phyloP scores from a whole-genome alignment of 306 rosid genomes.

The Phaseolus lunatus region DNA sequence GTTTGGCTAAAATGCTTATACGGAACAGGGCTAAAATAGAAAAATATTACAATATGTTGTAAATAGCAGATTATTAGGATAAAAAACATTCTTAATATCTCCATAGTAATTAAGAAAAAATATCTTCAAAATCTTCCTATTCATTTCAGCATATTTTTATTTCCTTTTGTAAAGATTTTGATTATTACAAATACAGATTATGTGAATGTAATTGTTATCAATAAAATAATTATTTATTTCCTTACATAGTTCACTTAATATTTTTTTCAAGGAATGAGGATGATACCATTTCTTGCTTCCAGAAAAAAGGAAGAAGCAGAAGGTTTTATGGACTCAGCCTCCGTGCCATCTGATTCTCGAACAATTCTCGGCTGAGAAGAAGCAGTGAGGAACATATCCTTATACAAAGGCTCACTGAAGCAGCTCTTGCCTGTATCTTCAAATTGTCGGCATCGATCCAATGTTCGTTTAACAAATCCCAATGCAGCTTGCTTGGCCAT shows the following conservation, averaged over 20 bases:
- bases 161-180: no score
- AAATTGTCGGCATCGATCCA: conserved; percentile 73
- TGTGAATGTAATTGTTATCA: no score
- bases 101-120: no score
- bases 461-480: conserved; percentile 79
- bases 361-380: conserved; percentile 53
- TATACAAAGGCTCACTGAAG: conserved; percentile 74
- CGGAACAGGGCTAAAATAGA: conserved; percentile 17
- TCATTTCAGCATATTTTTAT: no score
- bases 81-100: no score
- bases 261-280: conserved; percentile 23
- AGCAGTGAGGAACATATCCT: conserved; percentile 66
- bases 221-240: no score
- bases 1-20: conserved; percentile 38
- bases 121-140: no score
- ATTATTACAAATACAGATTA: no score
- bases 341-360: conserved; percentile 55
- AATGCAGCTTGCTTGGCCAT: conserved; percentile 82
- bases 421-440: conserved; percentile 86
- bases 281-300: conserved; percentile 69
- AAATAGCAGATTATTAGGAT: no score
- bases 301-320: conserved; percentile 58
- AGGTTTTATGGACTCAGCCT: conserved; percentile 63
- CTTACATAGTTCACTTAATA: background rate
- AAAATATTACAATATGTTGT: conserved; percentile 3